Base-by-base conservation (phyloP, 2,329 filamentous ascomycete genomes). In the Colletotrichum gigasporum region DNA sequence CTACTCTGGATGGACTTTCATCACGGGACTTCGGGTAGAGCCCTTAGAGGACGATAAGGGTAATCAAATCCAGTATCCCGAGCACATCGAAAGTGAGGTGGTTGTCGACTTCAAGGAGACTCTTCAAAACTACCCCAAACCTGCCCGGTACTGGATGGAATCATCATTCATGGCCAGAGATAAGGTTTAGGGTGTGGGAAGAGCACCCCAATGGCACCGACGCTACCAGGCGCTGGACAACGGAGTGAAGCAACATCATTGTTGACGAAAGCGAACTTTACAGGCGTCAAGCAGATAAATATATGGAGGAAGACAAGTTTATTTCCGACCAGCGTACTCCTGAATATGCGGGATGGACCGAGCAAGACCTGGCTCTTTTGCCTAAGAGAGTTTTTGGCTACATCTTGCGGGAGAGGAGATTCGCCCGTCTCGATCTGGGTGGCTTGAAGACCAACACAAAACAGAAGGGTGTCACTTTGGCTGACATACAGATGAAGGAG, bases 1-100 rank as follows among this genome's bases (percentile, higher is more conserved):
- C 52, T 44, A 44, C 9, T 55, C 37, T 6, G 52, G 52, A 3
- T 55, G 52, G 52, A 44, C 52, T 4, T 55, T 55, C 16, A 34
- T 45, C 39, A 34, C 52, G 3, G 52, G 39, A 2, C 16, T 32
- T 10, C 7, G 10, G 2, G 51, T 5, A 0, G 51, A 55, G 3
- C 7, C 37, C 3, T 5, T 44, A 0, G 3, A 4, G 4, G 51
- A 55, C 18, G 12, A 44, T 2, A 22, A 14, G 24, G 51, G 26
- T 0, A 1, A 3, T 6, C 2, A 16, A 0, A 2, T 45, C 3
- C 37, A 44, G 1, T 24, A 26, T 14, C 37, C 39, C 0, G 37
- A 55, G 5, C 16, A 55, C 12, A 35, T 55, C 18, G 52, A 55
- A 10, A 45, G 52, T 2, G 39, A 55, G 18, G 14, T 55, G 5